Evolutionary conservation across 2,329 filamentous ascomycete genomes (phyloP).

Genomic region (Furcasterigmium furcatum): DNA sequence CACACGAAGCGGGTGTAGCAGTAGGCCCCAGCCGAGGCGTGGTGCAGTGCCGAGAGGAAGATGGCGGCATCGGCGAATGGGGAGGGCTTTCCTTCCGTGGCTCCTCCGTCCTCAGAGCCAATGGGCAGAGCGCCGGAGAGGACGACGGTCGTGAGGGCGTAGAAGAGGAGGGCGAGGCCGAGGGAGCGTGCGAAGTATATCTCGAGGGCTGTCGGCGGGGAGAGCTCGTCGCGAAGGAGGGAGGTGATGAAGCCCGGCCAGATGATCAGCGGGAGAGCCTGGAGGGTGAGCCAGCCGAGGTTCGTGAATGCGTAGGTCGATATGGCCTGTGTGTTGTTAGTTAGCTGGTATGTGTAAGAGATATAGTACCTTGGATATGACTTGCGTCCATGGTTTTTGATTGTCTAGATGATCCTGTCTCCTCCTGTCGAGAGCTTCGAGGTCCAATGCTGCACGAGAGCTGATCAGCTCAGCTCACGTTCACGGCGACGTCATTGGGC

Average conservation of each 20-base stretch:
- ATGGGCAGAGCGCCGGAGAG: conserved; percentile 70
- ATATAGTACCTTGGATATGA: too few relatives aligned
- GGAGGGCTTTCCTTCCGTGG: conserved; percentile 40
- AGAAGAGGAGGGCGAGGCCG: conserved; percentile 62
- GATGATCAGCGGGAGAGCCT: conserved; percentile 42
- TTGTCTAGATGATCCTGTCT: not conserved
- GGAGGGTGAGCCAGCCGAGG: conserved; percentile 46
- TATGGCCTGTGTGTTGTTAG: conserved; percentile 33
- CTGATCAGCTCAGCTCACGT: too few relatives aligned
- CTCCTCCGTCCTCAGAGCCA: conserved; percentile 29
- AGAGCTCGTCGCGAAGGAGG: conserved; percentile 32
- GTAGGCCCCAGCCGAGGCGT: conserved; percentile 60
- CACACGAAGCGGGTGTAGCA: conserved; percentile 65
- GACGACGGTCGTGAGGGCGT: conserved; percentile 62
- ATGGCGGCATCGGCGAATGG: conserved; percentile 66
- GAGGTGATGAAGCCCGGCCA: conserved; percentile 45
- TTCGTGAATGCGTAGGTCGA: conserved; percentile 48
- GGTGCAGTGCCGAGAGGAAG: conserved; percentile 64
- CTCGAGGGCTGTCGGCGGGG: conserved; percentile 51
- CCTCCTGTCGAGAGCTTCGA: too few relatives aligned
- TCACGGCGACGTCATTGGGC: conserved; percentile 12
- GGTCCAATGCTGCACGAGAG: too few relatives aligned
- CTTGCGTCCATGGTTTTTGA: conserved; percentile 22
- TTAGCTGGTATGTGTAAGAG: conserved; percentile 1
- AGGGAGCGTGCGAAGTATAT: conserved; percentile 71